These are phyloP conservation scores for Scytalidium lignicola DNA, from an alignment of 2,329 filamentous ascomycete species.

Conservation along the genomic window DNA sequence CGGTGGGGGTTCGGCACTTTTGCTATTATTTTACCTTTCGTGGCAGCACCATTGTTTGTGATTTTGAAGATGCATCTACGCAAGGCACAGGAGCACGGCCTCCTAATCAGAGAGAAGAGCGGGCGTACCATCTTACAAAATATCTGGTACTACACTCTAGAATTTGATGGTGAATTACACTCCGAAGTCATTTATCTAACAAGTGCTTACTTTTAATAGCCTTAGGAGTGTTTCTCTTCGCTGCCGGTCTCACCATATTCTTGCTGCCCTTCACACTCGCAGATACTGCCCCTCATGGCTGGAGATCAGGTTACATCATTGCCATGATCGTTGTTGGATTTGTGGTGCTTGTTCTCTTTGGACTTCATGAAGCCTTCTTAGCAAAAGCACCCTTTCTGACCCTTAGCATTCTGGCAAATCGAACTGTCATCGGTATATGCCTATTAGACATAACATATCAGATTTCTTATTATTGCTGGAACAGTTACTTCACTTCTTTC, in stretches of 20 bases:
- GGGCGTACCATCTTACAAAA: conserved; percentile 16
- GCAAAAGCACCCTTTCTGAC: conserved; percentile 25
- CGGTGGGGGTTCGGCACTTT: conserved; percentile 65
- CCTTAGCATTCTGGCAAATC: conserved; percentile 16
- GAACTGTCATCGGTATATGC: conserved; percentile 29
- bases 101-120: conserved; percentile 15
- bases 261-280: conserved; percentile 32
- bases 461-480: conserved; percentile 46
- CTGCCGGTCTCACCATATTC: conserved; percentile 56
- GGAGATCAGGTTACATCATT: conserved; percentile 13
- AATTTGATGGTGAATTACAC: conserved; percentile 33
- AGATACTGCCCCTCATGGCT: conserved; percentile 15
- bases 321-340: conserved; percentile 20
- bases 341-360: conserved; percentile 13
- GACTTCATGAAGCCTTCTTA: conserved; percentile 29
- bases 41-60: conserved; percentile 55
- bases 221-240: conserved; percentile 42
- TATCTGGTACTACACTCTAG: conserved; percentile 30
- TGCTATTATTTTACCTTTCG: conserved; percentile 55
- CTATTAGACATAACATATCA: conserved; percentile 21
- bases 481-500: conserved; percentile 51
- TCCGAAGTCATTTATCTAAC: conserved; percentile 44
- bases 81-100: conserved; percentile 18
- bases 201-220: conserved; percentile 8
- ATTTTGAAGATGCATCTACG: conserved; percentile 30